Percentiles rank a stretch among this genome's conserved stretches.
Evolutionary conservation across 1,284 basidiomycete species (phyloP).

Genomic region (Ceratobasidium sp.): DNA sequence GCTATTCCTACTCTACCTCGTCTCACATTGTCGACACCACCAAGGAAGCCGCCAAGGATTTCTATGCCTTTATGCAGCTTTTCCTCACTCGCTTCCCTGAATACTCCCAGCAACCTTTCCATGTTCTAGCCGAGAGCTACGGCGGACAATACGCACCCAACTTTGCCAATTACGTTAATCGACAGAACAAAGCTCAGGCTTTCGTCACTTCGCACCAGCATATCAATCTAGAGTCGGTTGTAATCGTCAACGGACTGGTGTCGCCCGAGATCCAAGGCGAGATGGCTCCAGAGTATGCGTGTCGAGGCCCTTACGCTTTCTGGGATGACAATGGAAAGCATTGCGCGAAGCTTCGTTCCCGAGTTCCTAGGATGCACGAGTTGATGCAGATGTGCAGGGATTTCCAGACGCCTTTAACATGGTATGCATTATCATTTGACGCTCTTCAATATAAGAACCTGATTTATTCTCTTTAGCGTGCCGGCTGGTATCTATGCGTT

Average conservation of each 20-base stretch:
- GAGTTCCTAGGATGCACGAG: constrained; percentile 22
- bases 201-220: neutral
- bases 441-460: neutral
- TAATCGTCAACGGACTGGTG: constrained; percentile 35
- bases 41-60: constrained; percentile 52
- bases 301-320: constrained; percentile 36
- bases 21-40: constrained; percentile 54
- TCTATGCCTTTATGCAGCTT: constrained; percentile 72
- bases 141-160: constrained; percentile 73
- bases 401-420: constrained; percentile 38
- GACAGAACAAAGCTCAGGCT: constrained; percentile 62
- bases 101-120: constrained; percentile 56
- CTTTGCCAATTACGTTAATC: constrained; percentile 69
- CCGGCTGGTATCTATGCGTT: constrained; percentile 34
- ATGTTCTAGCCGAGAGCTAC: constrained; percentile 74
- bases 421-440: constrained; percentile 12
- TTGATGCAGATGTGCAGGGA: constrained; percentile 26
- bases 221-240: constrained; percentile 36
- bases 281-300: constrained; percentile 40
- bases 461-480: neutral
- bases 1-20: constrained; percentile 73
- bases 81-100: constrained; percentile 68
- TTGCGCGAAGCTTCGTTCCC: constrained; percentile 38
- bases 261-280: constrained; percentile 4
- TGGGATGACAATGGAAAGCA: constrained; percentile 42